phyloP scores from a whole-genome alignment of 176 grass and related monocot genomes.

The Paspalum notatum region DNA sequence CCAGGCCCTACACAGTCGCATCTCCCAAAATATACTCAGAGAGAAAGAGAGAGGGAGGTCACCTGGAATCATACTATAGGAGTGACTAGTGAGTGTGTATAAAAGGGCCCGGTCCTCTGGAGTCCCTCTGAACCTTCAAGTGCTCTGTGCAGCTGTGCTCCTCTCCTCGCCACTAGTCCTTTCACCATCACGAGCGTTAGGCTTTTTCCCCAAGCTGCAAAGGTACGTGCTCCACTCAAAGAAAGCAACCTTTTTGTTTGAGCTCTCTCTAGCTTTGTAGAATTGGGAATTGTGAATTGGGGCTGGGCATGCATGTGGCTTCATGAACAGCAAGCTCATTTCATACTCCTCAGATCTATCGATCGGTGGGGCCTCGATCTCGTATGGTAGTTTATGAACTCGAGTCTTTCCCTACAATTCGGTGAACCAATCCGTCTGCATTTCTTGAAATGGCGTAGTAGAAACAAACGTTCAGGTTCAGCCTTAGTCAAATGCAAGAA shows the following conservation, averaged over 20 bases:
- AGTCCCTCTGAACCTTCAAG: slow-evolving; percentile 30
- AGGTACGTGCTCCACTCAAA: slow-evolving; percentile 45
- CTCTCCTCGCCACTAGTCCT: background rate
- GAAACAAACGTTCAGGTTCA: background rate
- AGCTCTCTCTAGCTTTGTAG: slow-evolving; percentile 38
- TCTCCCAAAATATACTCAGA: background rate
- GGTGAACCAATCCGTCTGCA: background rate
- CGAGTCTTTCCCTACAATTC: background rate
- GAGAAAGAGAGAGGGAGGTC: background rate
- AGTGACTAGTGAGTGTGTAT: slow-evolving; percentile 27
- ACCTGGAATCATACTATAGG: slow-evolving; percentile 17
- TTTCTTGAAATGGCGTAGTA: background rate
- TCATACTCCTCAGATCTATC: slow-evolving; percentile 28
- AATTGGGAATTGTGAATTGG: slow-evolving; percentile 23
- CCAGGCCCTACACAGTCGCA: background rate
- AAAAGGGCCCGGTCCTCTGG: slow-evolving; percentile 16
- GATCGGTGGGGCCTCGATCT: background rate
- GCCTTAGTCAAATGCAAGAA: background rate
- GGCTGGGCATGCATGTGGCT: background rate
- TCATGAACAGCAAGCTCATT: background rate
- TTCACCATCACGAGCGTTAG: slow-evolving; percentile 8
- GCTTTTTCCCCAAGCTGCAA: slow-evolving; percentile 22
- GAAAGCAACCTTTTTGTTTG: slow-evolving; percentile 14
- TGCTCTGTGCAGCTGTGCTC: background rate
- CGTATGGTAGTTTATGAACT: background rate